Evolutionary conservation across 768 basidiomycete genomes (phyloP), one percentile per base, ranked within the genome.

Genomic region (Chalciporus piperatus): DNA sequence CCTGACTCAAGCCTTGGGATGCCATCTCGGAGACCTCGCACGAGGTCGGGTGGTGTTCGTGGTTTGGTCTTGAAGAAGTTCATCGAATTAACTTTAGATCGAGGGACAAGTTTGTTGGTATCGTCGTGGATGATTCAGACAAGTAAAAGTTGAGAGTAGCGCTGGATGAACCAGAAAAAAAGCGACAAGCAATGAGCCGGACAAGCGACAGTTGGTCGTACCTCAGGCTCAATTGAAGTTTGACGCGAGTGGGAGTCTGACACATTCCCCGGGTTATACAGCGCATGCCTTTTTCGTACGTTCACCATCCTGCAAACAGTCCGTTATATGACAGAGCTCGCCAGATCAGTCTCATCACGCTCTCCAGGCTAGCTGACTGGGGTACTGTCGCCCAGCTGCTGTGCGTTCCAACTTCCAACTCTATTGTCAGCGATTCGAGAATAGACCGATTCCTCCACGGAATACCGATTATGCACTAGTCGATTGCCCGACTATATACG

Each of bases 41-140:
- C 89, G 57, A 95, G 80, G 65, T 97, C 93, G 42, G 90, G 83
- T 8, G 94, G 94, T 30, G 89, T 88, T 64, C 90, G 78, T 40
- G 82, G 85, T 68, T 92, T 95, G 19, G 89, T 84, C 76, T 92
- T 93, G 84, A 96, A 96, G 76, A 96, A 95, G 72, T 95, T 95
- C 93, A 96, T 95, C 12, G n/a, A 6, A 17, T n/a, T 32, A 17
- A 20, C 10, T 4, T 19, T 16, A 16, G 35, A 39, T 16, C 27
- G 27, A 47, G 35, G 10, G 27, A 38, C 44, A 27, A 54, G 37
- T 30, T 20, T 14, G 16, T 9, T 47, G 10, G 19, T 25, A 7
- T 27, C n/a, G 33, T 22, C 17, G 23, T 47, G 14, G 35, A 35
- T 42, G 13, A 27, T 19, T 16, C 35, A 37, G 35, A 32, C 4